Conservation (phyloP, 2,329 filamentous ascomycete genomes). For the Beauveria pseudobassiana region DNA sequence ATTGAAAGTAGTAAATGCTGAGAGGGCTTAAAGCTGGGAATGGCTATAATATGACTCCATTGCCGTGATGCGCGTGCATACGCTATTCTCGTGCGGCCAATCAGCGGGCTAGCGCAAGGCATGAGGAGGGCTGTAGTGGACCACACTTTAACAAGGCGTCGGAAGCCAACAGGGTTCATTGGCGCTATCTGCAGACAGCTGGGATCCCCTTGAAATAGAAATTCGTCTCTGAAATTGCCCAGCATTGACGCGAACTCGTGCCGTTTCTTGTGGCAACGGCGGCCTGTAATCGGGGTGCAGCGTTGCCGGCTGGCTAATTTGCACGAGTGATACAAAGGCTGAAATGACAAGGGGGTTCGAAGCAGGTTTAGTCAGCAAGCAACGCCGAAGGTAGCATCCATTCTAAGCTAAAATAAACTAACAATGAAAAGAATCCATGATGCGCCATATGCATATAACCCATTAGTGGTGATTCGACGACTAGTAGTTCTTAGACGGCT, state of each 20-base stretch:
- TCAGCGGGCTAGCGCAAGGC: conserved; percentile 25
- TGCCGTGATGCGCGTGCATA: not conserved
- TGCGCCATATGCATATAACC: not conserved
- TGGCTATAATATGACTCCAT: conserved; percentile 1
- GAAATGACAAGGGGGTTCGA: not conserved
- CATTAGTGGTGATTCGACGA: conserved; percentile 14
- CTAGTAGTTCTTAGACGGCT: conserved; percentile 36
- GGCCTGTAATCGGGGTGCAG: not conserved
- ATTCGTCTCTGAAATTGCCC: not conserved
- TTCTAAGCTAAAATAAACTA: conserved; percentile 2
- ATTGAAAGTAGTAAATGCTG: not conserved
- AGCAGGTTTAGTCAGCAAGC: not conserved
- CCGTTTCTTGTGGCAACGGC: not conserved
- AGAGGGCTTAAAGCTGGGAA: not conserved
- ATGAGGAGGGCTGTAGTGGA: conserved; percentile 19
- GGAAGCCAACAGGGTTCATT: conserved; percentile 2
- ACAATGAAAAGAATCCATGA: not conserved
- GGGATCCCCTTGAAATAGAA: not conserved
- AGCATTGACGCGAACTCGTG: not conserved
- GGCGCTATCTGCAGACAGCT: not conserved
- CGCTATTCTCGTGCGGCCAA: conserved; percentile 18
- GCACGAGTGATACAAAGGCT: not conserved
- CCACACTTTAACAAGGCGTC: not conserved
- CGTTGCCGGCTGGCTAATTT: not conserved
- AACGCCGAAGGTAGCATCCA: not conserved